phyloP scores from a whole-genome alignment of 2,329 filamentous ascomycete species.

The Beauveria caledonica region DNA sequence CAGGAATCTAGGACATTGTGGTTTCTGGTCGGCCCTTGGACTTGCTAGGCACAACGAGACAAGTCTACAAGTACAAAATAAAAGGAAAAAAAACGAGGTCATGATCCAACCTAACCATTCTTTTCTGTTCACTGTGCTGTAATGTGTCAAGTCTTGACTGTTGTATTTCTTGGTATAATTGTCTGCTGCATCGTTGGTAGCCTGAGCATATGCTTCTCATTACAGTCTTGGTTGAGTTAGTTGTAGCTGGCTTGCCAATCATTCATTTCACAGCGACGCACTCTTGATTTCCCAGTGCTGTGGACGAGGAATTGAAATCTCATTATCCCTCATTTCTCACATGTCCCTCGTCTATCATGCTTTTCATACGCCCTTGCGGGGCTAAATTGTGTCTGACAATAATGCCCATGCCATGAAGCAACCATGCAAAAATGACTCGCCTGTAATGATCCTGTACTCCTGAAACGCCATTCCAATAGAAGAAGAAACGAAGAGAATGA shows the following conservation, averaged over 20 bases:
- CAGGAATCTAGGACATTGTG: constrained; percentile 1
- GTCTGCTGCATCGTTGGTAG: too few relatives aligned
- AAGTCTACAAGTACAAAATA: constrained; percentile 23
- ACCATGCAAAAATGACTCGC: not conserved
- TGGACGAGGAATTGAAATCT: too few relatives aligned
- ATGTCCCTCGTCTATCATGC: not conserved
- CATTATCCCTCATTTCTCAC: not conserved
- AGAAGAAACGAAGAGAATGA: not conserved
- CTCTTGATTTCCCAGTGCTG: too few relatives aligned
- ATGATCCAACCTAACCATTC: constrained; percentile 22
- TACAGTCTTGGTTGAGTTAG: too few relatives aligned
- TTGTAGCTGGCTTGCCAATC: too few relatives aligned
- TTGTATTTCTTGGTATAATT: not conserved
- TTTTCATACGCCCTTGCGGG: not conserved
- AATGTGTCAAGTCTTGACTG: not conserved
- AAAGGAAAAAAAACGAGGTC: constrained; percentile 31
- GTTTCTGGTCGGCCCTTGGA: not conserved
- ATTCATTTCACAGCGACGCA: too few relatives aligned
- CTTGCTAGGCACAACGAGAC: constrained; percentile 6
- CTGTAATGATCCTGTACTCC: not conserved
- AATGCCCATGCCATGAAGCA: not conserved
- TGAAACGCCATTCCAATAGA: not conserved
- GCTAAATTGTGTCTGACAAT: not conserved
- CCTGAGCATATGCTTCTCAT: too few relatives aligned
- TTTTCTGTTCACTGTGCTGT: not conserved